phyloP scores from a whole-genome alignment of 176 grass and related monocot genomes.

The Triticum timopheevii region DNA sequence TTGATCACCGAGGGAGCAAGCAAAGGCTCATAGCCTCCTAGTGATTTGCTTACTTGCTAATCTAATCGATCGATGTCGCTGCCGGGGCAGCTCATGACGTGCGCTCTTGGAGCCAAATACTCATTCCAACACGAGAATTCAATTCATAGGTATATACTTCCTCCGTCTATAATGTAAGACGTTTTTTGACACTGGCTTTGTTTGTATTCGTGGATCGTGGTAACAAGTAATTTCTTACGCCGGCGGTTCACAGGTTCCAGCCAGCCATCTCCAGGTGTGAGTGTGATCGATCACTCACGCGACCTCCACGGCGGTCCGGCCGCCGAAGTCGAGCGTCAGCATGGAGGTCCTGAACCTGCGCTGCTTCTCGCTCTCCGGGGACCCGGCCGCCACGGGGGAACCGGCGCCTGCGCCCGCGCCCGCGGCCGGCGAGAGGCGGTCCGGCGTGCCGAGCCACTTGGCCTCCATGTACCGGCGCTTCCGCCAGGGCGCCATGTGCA shows the following conservation, averaged over 20 bases:
- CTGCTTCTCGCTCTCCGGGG: constrained; percentile 14
- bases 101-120: too few species aligned
- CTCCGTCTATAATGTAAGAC: too few species aligned
- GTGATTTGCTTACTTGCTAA: too few species aligned
- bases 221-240: background rate
- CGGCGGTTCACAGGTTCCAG: background rate
- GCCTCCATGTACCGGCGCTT: constrained; percentile 80
- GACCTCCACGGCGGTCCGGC: constrained; percentile 37
- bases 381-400: background rate
- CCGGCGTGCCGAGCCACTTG: constrained; percentile 64
- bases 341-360: constrained; percentile 60
- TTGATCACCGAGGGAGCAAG: too few species aligned
- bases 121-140: too few species aligned
- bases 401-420: background rate
- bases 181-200: too few species aligned
- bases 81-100: too few species aligned
- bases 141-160: too few species aligned
- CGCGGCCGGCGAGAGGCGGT: constrained; percentile 34
- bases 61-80: too few species aligned
- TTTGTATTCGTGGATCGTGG: background rate
- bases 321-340: constrained; percentile 67
- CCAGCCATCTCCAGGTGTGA: too few species aligned
- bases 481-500: constrained; percentile 86
- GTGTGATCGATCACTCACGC: background rate
- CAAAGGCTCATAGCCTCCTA: too few species aligned